Conservation (phyloP, 2,329 filamentous ascomycete species). For the Amesomyces nigricolor region DNA sequence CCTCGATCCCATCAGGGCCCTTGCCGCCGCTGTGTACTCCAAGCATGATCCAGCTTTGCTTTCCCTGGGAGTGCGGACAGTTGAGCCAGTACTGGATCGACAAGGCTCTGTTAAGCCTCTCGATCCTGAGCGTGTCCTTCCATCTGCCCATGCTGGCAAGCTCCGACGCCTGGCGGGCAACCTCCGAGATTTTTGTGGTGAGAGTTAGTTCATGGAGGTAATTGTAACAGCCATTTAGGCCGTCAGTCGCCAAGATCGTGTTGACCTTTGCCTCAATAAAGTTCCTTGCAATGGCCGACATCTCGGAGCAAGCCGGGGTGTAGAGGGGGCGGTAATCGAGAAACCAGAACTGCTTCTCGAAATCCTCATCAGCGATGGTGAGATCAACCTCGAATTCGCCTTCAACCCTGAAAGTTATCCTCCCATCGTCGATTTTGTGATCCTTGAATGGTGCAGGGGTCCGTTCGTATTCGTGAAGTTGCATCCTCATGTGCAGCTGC, state of each 20-base stretch:
- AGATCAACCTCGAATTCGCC: constrained; percentile 91
- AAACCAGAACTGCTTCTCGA: constrained; percentile 82
- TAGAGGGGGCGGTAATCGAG: constrained; percentile 87
- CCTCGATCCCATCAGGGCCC: constrained; percentile 29
- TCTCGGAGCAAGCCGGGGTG: constrained; percentile 55
- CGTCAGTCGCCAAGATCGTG: constrained; percentile 59
- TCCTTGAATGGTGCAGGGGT: constrained; percentile 69
- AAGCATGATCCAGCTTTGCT: constrained; percentile 88
- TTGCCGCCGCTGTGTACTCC: constrained; percentile 70
- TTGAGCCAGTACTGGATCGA: constrained; percentile 87
- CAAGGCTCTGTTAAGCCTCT: constrained; percentile 73
- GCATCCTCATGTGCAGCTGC: constrained; percentile 74
- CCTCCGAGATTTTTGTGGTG: constrained; percentile 82
- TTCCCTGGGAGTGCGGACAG: constrained; percentile 38
- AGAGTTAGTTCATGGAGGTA: constrained; percentile 83
- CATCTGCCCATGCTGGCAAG: constrained; percentile 49
- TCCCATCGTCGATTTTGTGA: constrained; percentile 76
- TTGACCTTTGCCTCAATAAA: constrained; percentile 70
- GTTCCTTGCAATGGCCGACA: constrained; percentile 58
- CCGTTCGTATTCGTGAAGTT: constrained; percentile 72
- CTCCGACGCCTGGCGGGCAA: constrained; percentile 69
- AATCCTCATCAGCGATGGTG: constrained; percentile 81
- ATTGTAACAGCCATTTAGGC: constrained; percentile 74
- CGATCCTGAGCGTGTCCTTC: constrained; percentile 38
- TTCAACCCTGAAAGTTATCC: constrained; percentile 78